These are phyloP conservation scores for Chrysosporium keratinophilum DNA, from an alignment of 2,329 filamentous ascomycete genomes.

Conservation along the genomic window DNA sequence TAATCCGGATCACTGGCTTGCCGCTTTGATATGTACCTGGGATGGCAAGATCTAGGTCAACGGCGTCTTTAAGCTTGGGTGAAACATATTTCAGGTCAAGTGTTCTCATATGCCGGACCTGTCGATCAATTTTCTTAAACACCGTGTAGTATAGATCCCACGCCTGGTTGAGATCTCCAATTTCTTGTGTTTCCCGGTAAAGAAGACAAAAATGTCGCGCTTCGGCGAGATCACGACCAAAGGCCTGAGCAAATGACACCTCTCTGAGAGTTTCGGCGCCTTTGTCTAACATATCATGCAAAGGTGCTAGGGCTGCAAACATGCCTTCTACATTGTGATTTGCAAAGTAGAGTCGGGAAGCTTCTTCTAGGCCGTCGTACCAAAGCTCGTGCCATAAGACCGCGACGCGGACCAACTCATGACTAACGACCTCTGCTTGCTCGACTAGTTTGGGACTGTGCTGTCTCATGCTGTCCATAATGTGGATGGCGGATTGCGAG, in stretches of 20 bases:
- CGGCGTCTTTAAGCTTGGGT: conserved; percentile 75
- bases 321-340: conserved; percentile 97
- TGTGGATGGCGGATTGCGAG: conserved; percentile 76
- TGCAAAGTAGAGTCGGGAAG: conserved; percentile 90
- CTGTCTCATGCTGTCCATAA: conserved; percentile 97
- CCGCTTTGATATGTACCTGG: conserved; percentile 84
- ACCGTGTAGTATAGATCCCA: conserved; percentile 99
- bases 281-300: conserved; percentile 82
- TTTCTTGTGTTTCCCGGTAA: conserved; percentile 77
- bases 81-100: conserved; percentile 95
- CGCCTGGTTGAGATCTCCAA: conserved; percentile 90
- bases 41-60: conserved; percentile 83
- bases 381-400: conserved; percentile 98
- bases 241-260: conserved; percentile 94
- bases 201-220: conserved; percentile 93
- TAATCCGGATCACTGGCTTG: conserved; percentile 70
- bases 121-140: conserved; percentile 87
- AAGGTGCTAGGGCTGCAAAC: conserved; percentile 79
- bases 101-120: conserved; percentile 82
- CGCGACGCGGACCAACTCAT: conserved; percentile 91
- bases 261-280: conserved; percentile 90
- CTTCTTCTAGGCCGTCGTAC: conserved; percentile 96
- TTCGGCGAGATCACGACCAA: conserved; percentile 88
- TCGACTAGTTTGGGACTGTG: conserved; percentile 89
- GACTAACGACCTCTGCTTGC: conserved; percentile 88